phyloP scores from a whole-genome alignment of 768 basidiomycete species.

The Russula compacta region DNA sequence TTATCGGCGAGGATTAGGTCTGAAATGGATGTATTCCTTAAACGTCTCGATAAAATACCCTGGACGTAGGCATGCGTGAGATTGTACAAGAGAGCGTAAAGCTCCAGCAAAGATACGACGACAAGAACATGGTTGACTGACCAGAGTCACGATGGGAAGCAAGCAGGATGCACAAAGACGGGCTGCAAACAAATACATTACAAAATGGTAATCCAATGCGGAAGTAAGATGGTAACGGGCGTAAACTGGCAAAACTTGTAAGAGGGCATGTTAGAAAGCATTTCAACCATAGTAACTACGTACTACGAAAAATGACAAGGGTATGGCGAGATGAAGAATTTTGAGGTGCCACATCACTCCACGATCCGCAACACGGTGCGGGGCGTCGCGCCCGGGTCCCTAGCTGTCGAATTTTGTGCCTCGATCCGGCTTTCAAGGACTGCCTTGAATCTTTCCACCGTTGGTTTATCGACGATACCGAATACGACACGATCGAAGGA shows the following conservation, averaged over 20 bases:
- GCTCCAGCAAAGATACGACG: not conserved
- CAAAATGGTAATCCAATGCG: not conserved
- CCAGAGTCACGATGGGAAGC: not conserved
- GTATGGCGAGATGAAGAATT: slow-evolving; percentile 27
- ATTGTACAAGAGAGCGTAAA: not conserved
- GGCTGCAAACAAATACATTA: not conserved
- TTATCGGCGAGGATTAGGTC: not conserved
- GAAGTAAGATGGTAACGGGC: not conserved
- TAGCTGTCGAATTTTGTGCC: not conserved
- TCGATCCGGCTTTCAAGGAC: slow-evolving; percentile 26
- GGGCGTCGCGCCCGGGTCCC: not conserved
- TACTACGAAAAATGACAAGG: not conserved
- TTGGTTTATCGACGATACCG: slow-evolving; percentile 49
- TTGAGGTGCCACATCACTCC: slow-evolving; percentile 46
- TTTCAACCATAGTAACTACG: not conserved
- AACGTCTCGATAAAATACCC: not conserved
- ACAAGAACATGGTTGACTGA: not conserved
- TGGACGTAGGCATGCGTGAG: not conserved
- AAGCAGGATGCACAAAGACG: not conserved
- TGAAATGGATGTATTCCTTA: not conserved
- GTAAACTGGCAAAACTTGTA: not conserved
- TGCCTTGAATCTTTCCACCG: slow-evolving; percentile 35
- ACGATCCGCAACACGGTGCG: slow-evolving; percentile 7
- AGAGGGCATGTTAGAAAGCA: not conserved
- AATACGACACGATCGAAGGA: slow-evolving; percentile 59